Conservation (phyloP, 768 basidiomycete species). For the Gautieria morchelliformis region DNA sequence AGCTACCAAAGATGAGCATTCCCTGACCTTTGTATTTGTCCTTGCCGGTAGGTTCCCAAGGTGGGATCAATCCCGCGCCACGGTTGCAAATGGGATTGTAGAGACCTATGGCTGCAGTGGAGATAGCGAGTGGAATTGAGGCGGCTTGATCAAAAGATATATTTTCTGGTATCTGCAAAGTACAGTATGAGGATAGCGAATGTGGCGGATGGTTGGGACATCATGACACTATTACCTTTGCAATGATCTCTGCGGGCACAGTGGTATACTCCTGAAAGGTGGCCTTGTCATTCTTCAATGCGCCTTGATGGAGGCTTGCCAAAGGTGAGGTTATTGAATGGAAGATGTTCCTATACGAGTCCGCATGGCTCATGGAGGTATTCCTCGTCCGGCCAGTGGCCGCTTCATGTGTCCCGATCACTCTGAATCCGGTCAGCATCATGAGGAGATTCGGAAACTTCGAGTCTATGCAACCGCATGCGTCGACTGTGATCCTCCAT, state of each 20-base stretch:
- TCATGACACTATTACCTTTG: slow-evolving; percentile 25
- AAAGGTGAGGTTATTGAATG: no score
- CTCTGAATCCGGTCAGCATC: no score
- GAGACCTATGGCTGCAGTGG: slow-evolving; percentile 42
- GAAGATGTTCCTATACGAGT: no score
- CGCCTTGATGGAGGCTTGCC: slow-evolving; percentile 24
- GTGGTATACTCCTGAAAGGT: slow-evolving; percentile 35
- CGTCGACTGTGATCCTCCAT: no score
- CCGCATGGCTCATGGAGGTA: no score
- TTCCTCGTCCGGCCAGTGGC: no score
- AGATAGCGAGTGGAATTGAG: slow-evolving; percentile 36
- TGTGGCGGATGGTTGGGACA: no score
- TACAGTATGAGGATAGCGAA: slow-evolving; percentile 8
- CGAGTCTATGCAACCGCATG: no score
- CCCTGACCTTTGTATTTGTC: slow-evolving; percentile 35
- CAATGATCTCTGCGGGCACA: slow-evolving; percentile 28
- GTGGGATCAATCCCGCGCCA: slow-evolving; percentile 30
- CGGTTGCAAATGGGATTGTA: slow-evolving; percentile 24
- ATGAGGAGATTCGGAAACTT: no score
- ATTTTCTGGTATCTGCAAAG: background rate
- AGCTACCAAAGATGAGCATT: slow-evolving; percentile 39
- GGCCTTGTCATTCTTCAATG: slow-evolving; percentile 21
- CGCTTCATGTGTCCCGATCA: no score
- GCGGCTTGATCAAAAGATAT: background rate
- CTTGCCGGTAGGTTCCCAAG: slow-evolving; percentile 24